Evolutionary conservation across 2,329 filamentous ascomycete species (phyloP), one percentile per base, ranked within the genome.

Genomic region (Scolecobasidium constrictum): DNA sequence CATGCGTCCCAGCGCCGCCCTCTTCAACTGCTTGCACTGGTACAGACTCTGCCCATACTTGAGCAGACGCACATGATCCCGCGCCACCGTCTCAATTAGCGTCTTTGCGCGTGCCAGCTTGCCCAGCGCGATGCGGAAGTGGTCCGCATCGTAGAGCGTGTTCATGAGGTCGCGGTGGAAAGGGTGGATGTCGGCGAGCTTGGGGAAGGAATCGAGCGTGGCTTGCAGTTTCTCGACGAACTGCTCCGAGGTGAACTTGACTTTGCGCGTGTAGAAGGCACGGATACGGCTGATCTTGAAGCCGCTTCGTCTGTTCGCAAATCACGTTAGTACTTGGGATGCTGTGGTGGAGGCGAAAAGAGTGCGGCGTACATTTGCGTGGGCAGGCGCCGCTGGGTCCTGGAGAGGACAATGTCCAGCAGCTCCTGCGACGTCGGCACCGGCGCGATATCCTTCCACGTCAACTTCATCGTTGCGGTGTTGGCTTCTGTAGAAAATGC

Each of bases 11-110:
- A 98, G 77, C 6, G 84, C 93, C 40, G 93, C 92, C 50, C 85
- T 77, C 78, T 98, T 98, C 56, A 98, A 78, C 71, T 96, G 88
- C 70, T 98, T 98, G 77, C 90, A 96, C 70, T 98, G 92, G 72
- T 90, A 98, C 50, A 98, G 75, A 56, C 81, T 93, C 71, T 94
- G 88, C 43, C 86, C 88, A 68, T 98, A 96, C 73, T 94, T 93
- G 63, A 94, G 77, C 36, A 98, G 77, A 51, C 92, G 86, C 49
- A 98, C 87, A 59, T 98, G 98, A 64, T 98, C 92, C 59, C 92
- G 78, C 47, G 86, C 83, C 49, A 37, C 21, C 2, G 36, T n/a
- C 13, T 21, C 22, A 34, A 26, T 39, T 50, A 96, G 70, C 58
- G 93, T 85, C 70, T 95, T 96, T 41, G 92, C 92, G 4, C 92